Conservation (phyloP, 768 basidiomycete genomes). For the Leccinum subgranulosum region DNA sequence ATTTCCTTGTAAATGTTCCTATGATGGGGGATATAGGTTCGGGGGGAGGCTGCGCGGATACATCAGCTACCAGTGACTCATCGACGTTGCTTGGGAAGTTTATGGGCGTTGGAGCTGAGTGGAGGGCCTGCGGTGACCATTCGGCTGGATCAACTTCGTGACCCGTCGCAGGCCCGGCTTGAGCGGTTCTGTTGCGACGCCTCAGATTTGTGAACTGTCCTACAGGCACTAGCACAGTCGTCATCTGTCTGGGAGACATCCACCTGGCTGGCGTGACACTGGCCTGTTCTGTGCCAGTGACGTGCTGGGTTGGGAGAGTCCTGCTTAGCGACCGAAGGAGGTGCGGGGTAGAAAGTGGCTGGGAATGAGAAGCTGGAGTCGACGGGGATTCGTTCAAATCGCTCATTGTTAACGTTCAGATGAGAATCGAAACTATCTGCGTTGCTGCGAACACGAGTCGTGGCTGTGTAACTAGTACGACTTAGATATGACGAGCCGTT, state of each 20-base stretch:
- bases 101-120: slow-evolving; percentile 4
- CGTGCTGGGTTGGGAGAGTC: slow-evolving; percentile 15
- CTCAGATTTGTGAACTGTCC: slow-evolving; percentile 18
- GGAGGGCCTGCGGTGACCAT: slow-evolving; percentile 4
- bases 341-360: slow-evolving; percentile 6
- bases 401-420: slow-evolving; percentile 2
- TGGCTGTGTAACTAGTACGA: slow-evolving; percentile 14
- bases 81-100: slow-evolving; percentile 4
- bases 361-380: neutral
- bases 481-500: neutral
- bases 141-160: slow-evolving; percentile 5
- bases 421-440: neutral
- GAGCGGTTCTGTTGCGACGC: slow-evolving; percentile 7
- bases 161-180: neutral
- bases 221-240: slow-evolving; percentile 2
- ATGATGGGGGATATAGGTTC: slow-evolving; percentile 32
- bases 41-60: slow-evolving; percentile 25
- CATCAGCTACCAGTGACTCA: slow-evolving; percentile 5
- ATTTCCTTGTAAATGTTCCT: slow-evolving; percentile 42
- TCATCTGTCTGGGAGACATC: slow-evolving; percentile 15
- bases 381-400: neutral
- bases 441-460: neutral
- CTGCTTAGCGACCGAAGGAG: slow-evolving; percentile 22
- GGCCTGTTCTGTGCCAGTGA: slow-evolving; percentile 7
- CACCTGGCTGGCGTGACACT: slow-evolving; percentile 2